Base-by-base conservation (phyloP, 179 eudicot genomes). In the Heliamphora pulchella region DNA sequence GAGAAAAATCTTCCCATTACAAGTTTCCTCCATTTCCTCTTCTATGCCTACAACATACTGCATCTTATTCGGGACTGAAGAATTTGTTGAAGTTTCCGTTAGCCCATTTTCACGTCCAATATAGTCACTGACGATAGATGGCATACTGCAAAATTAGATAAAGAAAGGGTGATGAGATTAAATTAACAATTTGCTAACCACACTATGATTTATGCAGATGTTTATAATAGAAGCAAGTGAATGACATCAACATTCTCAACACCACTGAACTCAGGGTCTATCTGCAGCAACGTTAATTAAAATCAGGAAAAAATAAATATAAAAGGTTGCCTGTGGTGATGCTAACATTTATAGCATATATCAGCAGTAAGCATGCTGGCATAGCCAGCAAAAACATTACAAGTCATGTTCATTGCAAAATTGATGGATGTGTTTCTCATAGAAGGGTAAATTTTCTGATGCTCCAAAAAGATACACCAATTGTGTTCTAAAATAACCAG, bases 1-100 rank as follows among this genome's bases (percentile, higher is more conserved):
- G 44, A 92, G 84, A 80, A 54, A 94, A 47, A 75, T 51, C 87
- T 86, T 85, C 74, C 94, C 97, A 67, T 83, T 87, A 79, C 86
- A 85, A 9, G 89, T 85, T 81, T 88, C 89, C 73, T 81, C 84
- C 10, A 81, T 83, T 72, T 84, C 87, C 77, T 82, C 87, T 81
- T 68, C 86, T 65, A 73, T 59, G 68, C 71, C 80, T 18, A 58
- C 80, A 76, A 76, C 81, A 70, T 17, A 46, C 51, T 74, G 82
- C 58, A 43, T 62, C 77, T 39, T 46, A 17, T 18, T 41, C 8
- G 43, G 31, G 41, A 17, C 3, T 31, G 73, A 76, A n/a, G 75
- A 31, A 47, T 17, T 69, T 75, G 80, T 66, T 64, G 39, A 55
- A 72, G 77, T 67, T 69, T 64, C 78, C 6, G 51, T 53, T 70